These are phyloP conservation scores for Teunomyces funiuensis DNA, from an alignment of 805 yeast species.

Conservation along the genomic window DNA sequence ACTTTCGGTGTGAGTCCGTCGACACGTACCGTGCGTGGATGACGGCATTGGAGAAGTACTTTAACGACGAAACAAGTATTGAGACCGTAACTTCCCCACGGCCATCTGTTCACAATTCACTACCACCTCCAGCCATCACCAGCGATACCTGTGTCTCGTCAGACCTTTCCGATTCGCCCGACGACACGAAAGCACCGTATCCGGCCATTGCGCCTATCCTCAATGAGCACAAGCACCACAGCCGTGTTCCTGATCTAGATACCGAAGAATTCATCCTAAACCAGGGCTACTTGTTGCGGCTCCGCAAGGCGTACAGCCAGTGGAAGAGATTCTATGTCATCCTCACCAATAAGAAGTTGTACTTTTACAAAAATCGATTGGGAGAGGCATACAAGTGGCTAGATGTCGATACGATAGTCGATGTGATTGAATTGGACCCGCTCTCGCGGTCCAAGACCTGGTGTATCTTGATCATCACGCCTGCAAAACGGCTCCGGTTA, in stretches of 20 bases:
- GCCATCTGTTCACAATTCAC: no score
- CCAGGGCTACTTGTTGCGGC: slow-evolving; percentile 41
- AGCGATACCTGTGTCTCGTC: slow-evolving; percentile 9
- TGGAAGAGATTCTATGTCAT: slow-evolving; percentile 48
- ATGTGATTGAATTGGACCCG: slow-evolving; percentile 52
- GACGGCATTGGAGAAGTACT: slow-evolving; percentile 8
- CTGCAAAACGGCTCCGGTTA: slow-evolving; percentile 43
- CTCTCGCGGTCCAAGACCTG: slow-evolving; percentile 40
- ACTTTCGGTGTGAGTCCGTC: slow-evolving; percentile 15
- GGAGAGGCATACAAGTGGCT: slow-evolving; percentile 30
- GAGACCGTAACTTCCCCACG: no score
- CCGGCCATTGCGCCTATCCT: background rate
- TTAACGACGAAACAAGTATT: slow-evolving; percentile 12
- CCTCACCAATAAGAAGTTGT: slow-evolving; percentile 40
- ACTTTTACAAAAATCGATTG: slow-evolving; percentile 37
- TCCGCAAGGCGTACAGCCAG: slow-evolving; percentile 44
- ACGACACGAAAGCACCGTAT: background rate
- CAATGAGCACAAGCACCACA: slow-evolving; percentile 6
- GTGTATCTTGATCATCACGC: slow-evolving; percentile 50
- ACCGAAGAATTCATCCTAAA: slow-evolving; percentile 28
- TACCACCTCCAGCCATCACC: no score
- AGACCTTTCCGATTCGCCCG: slow-evolving; percentile 10
- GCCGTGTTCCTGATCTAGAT: slow-evolving; percentile 1
- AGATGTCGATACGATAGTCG: slow-evolving; percentile 33
- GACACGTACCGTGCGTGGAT: slow-evolving; percentile 18